Evolutionary conservation across 805 yeast species (phyloP), one percentile per base, ranked within the genome.

Genomic region (Cyberlindnera saturnus): DNA sequence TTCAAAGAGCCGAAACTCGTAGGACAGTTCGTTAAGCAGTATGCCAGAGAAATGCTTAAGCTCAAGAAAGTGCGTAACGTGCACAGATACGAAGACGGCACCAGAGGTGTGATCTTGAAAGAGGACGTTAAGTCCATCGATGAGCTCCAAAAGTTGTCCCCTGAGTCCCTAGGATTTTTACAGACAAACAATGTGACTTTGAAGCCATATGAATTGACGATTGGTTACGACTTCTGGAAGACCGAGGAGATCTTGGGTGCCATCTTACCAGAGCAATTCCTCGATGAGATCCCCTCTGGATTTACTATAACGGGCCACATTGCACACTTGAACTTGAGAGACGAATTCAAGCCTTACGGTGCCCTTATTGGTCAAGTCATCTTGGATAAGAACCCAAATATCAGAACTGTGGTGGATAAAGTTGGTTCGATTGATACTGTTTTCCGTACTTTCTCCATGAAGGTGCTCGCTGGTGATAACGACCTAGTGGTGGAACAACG

Each of bases 251-350:
- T 93, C 14, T 67, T 93, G 32, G 69, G 71, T 36, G 76, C 96
- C 0, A 75, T 89, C 4, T 63, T 93, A 36, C 99, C 99, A 0
- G 82, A 76, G 36, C 70, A 79, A 16, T 62, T 79, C 17, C 63
- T 77, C 6, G 81, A 75, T 34, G 96, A 88, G 44, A 70, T 83
- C 8, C 99, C 99, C 1, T 72, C 93, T 1, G 95, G 98, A 0
- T 93, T 86, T 61, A 86, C 98, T 1, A 79, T 81, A 32, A 95
- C 95, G 0, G 99, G 99, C 0, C 98, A 93, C 64, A 75, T 93
- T 45, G 99, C 98, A 0, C 99, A 93, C 63, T 64, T 95, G 57
- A 93, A 93, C 56, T 63, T 93, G 34, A 71, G 89, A 36, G 84
- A 82, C 34, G 93, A 86, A 57, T 93, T 82, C 65, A 81, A 87